Base-by-base conservation (phyloP, 179 eudicot species). In the Corrigiola litoralis region DNA sequence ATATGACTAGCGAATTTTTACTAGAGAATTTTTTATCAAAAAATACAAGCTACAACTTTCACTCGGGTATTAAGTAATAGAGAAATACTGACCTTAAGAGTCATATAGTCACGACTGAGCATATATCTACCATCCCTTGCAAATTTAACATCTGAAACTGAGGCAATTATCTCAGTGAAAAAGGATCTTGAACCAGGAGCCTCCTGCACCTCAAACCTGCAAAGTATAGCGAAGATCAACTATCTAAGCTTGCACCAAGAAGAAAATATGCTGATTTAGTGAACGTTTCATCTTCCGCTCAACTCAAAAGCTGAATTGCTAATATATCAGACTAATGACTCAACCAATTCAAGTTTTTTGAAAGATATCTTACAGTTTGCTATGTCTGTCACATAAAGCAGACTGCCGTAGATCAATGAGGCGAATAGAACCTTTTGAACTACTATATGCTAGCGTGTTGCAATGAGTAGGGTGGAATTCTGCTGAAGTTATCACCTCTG, bases 91-190 rank as follows among this genome's bases (percentile, higher is more conserved):
- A 78, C 82, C 82, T 78, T 78, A 40, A 78, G 73, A 56, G 79
- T 75, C 85, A 80, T 82, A 68, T 80, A 82, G 65, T 82, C 87
- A 69, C 87, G 87, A 63, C 87, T 82, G 66, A 82, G 84, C 69
- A 82, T 71, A 63, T 82, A 59, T 63, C 87, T 77, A 60, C 87
- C 87, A 65, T 80, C 87, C 54, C 65, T 82, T 55, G 79, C 77
- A 77, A 82, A 82, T 72, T 82, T 82, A 53, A 82, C 77, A 80
- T 82, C 87, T 45, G 87, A 82, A 72, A 82, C 80, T 63, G 87
- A 82, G 46, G 87, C 87, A 68, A 82, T 82, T 53, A 82, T 82
- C 71, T 82, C 87, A 4, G 87, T 82, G 27, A 82, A 82, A 64
- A 82, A 82, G 60, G 87, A 82, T 72, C 81, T 77, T 20, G 87